Base-by-base conservation (phyloP, 2,329 filamentous ascomycete genomes). In the Sporothrix variecibatus region DNA sequence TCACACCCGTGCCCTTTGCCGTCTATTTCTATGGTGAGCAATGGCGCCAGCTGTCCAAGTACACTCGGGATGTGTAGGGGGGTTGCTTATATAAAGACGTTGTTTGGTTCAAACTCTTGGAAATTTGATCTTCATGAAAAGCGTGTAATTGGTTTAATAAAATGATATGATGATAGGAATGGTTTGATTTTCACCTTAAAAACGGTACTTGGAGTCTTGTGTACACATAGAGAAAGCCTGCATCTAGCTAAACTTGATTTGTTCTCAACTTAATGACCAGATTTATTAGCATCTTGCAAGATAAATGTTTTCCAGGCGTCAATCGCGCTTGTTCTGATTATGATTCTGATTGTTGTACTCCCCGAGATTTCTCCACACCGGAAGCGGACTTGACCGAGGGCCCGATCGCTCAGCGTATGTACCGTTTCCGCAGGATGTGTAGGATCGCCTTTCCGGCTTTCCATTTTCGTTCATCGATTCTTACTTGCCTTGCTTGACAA, bases 11-110 rank as follows among this genome's bases (percentile, higher is more conserved):
- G 2, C 87, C 88, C 0, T 74, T 88, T 1, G 51, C 86, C 2
- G 79, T 90, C 3, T 83, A 87, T 76, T 81, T 82, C 34, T 89
- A 87, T 76, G 89, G 89, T 1, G 78, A 80, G 20, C 77, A 77
- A 38, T 90, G 87, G 88, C 83, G 88, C 46, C 84, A 86, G 79
- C 79, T 79, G 43, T 88, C 85, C 2, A 81, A 82, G 70, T 89
- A 87, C 73, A 87, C 85, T n/a, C 83, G 81, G 65, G 83, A 83
- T 78, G 71, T 12, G 15, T 74, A 65, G 31, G 23, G 15, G 15
- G 23, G 4, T 9, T 9, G 26, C 23, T 0, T 15, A 23, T 12
- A 20, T 17, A 20, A 20, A 20, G 43, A 20, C 2, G 7, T 34
- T 11, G 26, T 20, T 0, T 34, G 9, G 12, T n/a, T 58, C 9